Conservation (phyloP, 2,329 filamentous ascomycete species). For the Dothidotthia symphoricarpi region DNA sequence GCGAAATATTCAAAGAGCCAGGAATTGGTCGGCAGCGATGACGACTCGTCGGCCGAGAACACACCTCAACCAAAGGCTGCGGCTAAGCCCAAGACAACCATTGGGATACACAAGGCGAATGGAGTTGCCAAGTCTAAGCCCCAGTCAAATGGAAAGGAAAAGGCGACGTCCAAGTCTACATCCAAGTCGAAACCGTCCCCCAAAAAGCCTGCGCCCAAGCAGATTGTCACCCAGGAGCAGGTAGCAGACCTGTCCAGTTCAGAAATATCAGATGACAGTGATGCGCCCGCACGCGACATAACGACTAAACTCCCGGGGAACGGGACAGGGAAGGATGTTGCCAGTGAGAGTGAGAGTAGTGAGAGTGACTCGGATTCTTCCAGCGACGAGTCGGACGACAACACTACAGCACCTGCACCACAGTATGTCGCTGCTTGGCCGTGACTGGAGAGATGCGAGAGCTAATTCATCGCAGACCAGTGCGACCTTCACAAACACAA, state of each 20-base stretch:
- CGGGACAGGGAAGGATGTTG: conserved; percentile 11
- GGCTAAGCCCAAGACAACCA: conserved; percentile 27
- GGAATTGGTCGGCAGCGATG: conserved; percentile 37
- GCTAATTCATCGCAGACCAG: conserved; percentile 7
- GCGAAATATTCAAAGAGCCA: conserved; percentile 34
- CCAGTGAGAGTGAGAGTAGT: not conserved
- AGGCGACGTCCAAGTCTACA: conserved; percentile 8
- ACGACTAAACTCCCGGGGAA: conserved; percentile 17
- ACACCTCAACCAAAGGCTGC: conserved; percentile 14
- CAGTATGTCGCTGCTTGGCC: conserved; percentile 15
- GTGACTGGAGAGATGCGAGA: not conserved
- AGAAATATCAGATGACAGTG: conserved; percentile 25
- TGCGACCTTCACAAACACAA: conserved; percentile 15
- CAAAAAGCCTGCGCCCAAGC: conserved; percentile 24
- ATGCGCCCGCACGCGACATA: conserved; percentile 16
- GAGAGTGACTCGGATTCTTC: conserved; percentile 15
- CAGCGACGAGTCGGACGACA: conserved; percentile 26
- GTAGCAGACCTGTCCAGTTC: conserved; percentile 26
- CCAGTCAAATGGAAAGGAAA: conserved; percentile 12
- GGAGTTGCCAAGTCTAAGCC: conserved; percentile 19
- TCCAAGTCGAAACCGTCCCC: conserved; percentile 14
- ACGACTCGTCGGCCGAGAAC: conserved; percentile 30
- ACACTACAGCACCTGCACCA: conserved; percentile 18
- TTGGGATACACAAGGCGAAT: conserved; percentile 34
- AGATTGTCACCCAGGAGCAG: conserved; percentile 19